Conservation (phyloP, 352 stramenopile genomes). For the Phytophthora idaei region DNA sequence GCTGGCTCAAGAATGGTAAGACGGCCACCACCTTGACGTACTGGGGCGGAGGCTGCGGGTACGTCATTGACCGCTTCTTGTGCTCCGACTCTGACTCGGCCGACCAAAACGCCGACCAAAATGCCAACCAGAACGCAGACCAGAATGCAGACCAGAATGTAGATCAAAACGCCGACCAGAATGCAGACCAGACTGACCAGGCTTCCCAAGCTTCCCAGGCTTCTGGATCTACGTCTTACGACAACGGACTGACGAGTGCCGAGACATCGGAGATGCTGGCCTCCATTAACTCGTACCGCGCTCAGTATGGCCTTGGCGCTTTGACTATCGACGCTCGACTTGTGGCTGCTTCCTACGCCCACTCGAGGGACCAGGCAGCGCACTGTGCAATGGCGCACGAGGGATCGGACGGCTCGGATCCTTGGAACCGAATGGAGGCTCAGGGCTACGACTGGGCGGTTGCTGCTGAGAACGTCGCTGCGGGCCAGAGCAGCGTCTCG, state of each 20-base stretch:
- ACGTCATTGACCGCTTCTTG: conserved; percentile 48
- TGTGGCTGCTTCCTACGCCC: conserved; percentile 37
- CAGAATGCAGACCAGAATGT: conserved; percentile 11
- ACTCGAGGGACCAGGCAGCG: conserved; percentile 52
- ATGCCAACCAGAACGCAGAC: conserved; percentile 7
- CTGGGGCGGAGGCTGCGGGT: conserved; percentile 44
- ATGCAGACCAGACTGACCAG: conserved; percentile 4
- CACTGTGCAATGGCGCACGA: conserved; percentile 55
- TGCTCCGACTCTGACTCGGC: conserved; percentile 14
- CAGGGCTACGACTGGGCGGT: conserved; percentile 49
- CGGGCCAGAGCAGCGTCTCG: conserved; percentile 42
- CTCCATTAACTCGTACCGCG: conserved; percentile 56
- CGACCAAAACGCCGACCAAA: conserved; percentile 20
- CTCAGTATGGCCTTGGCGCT: conserved; percentile 36
- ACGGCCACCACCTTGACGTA: conserved; percentile 18
- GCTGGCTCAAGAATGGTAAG: conserved; percentile 52
- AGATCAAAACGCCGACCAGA: conserved; percentile 9
- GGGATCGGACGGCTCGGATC: conserved; percentile 41
- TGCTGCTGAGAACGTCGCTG: conserved; percentile 60
- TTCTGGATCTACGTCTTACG: conserved; percentile 25
- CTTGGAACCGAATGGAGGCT: conserved; percentile 43
- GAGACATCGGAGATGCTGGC: conserved; percentile 53
- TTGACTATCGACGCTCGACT: conserved; percentile 52
- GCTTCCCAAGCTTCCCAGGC: conserved; percentile 9
- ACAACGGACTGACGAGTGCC: conserved; percentile 42